Base-by-base conservation (phyloP, 257 asterid genomes). In the Dorcoceras hygrometricum region DNA sequence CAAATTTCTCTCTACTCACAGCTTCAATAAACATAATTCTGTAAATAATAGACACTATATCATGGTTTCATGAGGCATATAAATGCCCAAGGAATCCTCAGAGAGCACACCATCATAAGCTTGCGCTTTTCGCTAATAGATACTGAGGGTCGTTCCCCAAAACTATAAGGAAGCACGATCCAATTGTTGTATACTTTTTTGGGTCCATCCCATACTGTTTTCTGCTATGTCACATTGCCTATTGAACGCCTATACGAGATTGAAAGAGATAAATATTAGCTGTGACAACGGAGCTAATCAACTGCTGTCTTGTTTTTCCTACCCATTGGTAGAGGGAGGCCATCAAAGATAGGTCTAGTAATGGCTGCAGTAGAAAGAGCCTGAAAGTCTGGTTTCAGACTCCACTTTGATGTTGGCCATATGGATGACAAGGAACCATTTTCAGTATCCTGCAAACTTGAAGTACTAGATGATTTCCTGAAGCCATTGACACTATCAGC, bases 361-460 rank as follows among this genome's bases (percentile, higher is more conserved):
- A 88, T 84, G 68, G 82, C 88, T 59, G 95, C 83, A 22, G 84
- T 71, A 18, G 92, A 86, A 60, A 86, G 81, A 20, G 91, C 89
- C 74, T 84, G 95, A 27, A 87, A 80, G 73, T 87, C 96, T 18
- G 95, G 83, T 77, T 78, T 90, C 76, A 88, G 76, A 77, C 71
- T 84, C 95, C 95, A 91, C 75, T 77, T 90, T 9, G 97, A 69
- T 12, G 93, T 79, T 8, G 84, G 80, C 98, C 97, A 87, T 28
- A 87, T 23, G 16, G 96, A 86, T 23, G 88, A 82, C 61, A 83
- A 71, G 1, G 87, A 26, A 7, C 82, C 59, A 48, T 64, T 80
- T 29, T 86, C 97, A 2, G 95, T 69, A 60, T 92, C 98, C 62
- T 80, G 90, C 79, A 93, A 83, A 76, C 86, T 82, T n/a, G 97